These are phyloP conservation scores for Chrysoporthe austroafricana DNA, from an alignment of 2,329 filamentous ascomycete genomes.

Conservation along the genomic window DNA sequence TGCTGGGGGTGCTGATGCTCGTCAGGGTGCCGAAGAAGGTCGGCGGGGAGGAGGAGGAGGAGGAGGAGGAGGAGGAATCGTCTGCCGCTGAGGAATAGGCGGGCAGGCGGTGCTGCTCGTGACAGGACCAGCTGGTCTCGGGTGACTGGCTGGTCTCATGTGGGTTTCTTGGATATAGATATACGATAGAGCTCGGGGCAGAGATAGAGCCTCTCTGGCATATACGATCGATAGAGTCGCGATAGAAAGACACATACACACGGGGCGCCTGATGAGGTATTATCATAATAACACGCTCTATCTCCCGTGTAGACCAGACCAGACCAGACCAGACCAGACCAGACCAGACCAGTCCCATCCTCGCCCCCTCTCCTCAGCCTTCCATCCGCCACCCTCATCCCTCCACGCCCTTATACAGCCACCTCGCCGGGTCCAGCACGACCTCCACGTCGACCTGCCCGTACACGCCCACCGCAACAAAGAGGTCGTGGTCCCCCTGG, in stretches of 20 bases:
- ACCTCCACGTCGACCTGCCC: slow-evolving; percentile 39
- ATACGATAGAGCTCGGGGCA: not conserved
- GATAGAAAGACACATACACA: not conserved
- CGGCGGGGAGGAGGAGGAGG: not conserved
- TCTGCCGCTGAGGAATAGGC: not conserved
- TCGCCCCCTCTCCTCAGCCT: not conserved
- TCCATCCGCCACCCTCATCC: not conserved
- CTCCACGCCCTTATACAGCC: slow-evolving; percentile 51
- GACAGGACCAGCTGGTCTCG: not conserved
- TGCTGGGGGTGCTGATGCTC: not conserved
- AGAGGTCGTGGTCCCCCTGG: slow-evolving; percentile 67
- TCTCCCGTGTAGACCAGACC: too few relatives aligned
- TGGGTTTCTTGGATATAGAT: too few relatives aligned
- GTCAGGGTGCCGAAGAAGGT: slow-evolving; percentile 4
- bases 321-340: not conserved
- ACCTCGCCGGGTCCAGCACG: slow-evolving; percentile 61
- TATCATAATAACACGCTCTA: too few relatives aligned
- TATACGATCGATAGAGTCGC: not conserved
- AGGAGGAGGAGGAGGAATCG: not conserved
- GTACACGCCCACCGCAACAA: slow-evolving; percentile 9
- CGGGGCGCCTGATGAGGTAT: not conserved
- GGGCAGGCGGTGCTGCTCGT: not conserved
- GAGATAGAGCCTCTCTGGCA: not conserved
- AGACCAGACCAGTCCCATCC: not conserved
- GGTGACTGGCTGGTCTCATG: too few relatives aligned